phyloP scores from a whole-genome alignment of 1,284 basidiomycete species.

The Ganoderma sp. region DNA sequence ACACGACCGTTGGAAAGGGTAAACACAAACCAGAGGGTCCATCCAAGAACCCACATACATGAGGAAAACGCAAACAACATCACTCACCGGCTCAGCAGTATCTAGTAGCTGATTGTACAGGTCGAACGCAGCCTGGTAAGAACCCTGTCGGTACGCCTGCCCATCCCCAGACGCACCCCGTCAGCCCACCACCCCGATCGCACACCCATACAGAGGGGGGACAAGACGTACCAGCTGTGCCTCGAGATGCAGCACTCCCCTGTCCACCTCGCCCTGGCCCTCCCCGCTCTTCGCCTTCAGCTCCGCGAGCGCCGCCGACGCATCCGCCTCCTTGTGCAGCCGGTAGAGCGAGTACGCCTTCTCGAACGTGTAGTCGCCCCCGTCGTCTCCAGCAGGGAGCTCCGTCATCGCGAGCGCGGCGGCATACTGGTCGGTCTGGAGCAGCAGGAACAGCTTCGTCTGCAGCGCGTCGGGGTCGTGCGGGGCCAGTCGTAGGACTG shows the following conservation, averaged over 20 bases:
- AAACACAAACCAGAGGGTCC: background rate
- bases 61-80: background rate
- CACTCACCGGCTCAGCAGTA: conserved; percentile 70
- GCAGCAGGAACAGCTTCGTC: conserved; percentile 81
- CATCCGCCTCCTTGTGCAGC: conserved; percentile 74
- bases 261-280: conserved; percentile 52
- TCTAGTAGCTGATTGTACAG: conserved; percentile 82
- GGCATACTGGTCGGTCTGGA: conserved; percentile 83
- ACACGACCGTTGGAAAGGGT: too few species aligned
- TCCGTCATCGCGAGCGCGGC: conserved; percentile 60
- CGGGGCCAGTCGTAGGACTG: conserved; percentile 77
- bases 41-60: too few species aligned
- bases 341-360: conserved; percentile 84
- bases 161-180: background rate
- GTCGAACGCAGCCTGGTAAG: conserved; percentile 73
- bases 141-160: conserved; percentile 70
- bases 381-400: conserved; percentile 23
- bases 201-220: too few species aligned
- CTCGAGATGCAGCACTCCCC: conserved; percentile 79
- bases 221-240: conserved; percentile 74
- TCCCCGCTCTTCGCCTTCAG: conserved; percentile 49
- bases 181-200: background rate
- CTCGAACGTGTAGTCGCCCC: conserved; percentile 62
- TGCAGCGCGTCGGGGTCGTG: conserved; percentile 73
- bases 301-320: conserved; percentile 56